These are phyloP conservation scores for Leishmania tropica DNA, from an alignment of 208 protist genomes.

Conservation along the genomic window DNA sequence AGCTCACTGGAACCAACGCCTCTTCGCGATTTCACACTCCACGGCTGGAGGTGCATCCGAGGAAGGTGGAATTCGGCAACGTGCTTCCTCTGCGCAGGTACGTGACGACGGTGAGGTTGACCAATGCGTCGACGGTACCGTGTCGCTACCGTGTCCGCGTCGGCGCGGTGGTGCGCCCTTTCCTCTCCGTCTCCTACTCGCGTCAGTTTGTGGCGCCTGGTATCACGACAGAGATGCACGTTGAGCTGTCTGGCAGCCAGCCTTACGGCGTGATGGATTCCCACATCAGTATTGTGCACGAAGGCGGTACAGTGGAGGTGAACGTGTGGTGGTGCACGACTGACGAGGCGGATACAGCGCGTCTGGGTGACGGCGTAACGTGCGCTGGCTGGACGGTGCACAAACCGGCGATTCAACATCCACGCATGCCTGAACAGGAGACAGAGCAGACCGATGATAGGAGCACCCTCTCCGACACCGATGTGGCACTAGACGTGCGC, in stretches of 20 bases:
- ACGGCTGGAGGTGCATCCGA: slow-evolving; percentile 27
- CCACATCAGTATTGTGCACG: slow-evolving; percentile 46
- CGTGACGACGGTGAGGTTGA: slow-evolving; percentile 44
- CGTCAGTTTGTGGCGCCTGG: slow-evolving; percentile 79
- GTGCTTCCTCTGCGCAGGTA: slow-evolving; percentile 55
- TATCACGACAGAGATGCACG: slow-evolving; percentile 52
- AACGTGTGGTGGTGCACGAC: slow-evolving; percentile 42
- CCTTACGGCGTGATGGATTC: slow-evolving; percentile 36
- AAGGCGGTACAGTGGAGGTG: slow-evolving; percentile 46
- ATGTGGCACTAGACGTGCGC: not conserved
- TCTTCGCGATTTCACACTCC: slow-evolving; percentile 28
- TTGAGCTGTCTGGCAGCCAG: slow-evolving; percentile 62
- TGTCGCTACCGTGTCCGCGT: slow-evolving; percentile 76
- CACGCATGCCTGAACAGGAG: not conserved
- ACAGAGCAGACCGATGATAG: not conserved
- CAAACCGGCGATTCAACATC: slow-evolving; percentile 24
- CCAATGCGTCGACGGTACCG: slow-evolving; percentile 78
- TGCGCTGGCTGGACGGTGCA: slow-evolving; percentile 34
- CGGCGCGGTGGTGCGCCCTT: slow-evolving; percentile 25
- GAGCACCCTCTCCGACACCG: slow-evolving; percentile 8
- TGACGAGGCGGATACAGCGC: slow-evolving; percentile 14
- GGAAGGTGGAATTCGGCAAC: slow-evolving; percentile 51
- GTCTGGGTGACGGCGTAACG: slow-evolving; percentile 24
- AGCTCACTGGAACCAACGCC: slow-evolving; percentile 21
- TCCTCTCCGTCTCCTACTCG: slow-evolving; percentile 54